A percentile compares a stretch with the other conserved stretches of the same genome.
phyloP scores from a whole-genome alignment of 331 rosid species.

The Quercus lobata region DNA sequence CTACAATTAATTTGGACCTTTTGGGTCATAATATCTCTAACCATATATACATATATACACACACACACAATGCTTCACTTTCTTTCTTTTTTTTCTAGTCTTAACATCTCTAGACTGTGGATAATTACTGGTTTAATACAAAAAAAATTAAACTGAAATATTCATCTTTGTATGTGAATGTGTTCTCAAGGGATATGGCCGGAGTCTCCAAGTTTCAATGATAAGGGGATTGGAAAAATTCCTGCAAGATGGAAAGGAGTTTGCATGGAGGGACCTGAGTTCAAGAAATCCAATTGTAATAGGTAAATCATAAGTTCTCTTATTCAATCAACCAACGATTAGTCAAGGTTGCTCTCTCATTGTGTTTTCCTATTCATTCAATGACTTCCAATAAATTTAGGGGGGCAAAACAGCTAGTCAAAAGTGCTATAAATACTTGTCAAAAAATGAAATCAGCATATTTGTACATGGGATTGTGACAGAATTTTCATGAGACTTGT shows the following conservation, averaged over 20 bases:
- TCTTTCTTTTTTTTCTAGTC: not conserved
- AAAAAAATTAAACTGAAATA: not conserved
- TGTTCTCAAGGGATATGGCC: slow-evolving; percentile 77
- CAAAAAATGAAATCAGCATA: no score
- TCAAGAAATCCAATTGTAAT: slow-evolving; percentile 78
- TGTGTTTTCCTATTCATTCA: no score
- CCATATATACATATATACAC: no score
- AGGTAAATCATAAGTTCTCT: slow-evolving; percentile 42
- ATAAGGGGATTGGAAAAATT: slow-evolving; percentile 61
- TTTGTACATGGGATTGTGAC: no score
- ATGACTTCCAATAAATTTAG: no score
- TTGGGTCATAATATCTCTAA: no score
- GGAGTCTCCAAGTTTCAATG: slow-evolving; percentile 81
- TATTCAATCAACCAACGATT: not conserved
- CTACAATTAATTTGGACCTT: no score
- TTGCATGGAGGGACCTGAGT: slow-evolving; percentile 81
- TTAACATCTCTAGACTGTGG: not conserved
- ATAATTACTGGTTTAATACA: not conserved
- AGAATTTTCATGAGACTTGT: no score
- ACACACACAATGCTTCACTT: not conserved
- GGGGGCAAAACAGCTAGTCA: not conserved
- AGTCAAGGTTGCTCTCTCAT: not conserved
- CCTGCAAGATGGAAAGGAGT: slow-evolving; percentile 88
- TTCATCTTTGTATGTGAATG: not conserved
- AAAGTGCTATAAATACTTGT: no score